These are phyloP conservation scores for Phytophthora meadii DNA, from an alignment of 352 stramenopile genomes.

Conservation along the genomic window DNA sequence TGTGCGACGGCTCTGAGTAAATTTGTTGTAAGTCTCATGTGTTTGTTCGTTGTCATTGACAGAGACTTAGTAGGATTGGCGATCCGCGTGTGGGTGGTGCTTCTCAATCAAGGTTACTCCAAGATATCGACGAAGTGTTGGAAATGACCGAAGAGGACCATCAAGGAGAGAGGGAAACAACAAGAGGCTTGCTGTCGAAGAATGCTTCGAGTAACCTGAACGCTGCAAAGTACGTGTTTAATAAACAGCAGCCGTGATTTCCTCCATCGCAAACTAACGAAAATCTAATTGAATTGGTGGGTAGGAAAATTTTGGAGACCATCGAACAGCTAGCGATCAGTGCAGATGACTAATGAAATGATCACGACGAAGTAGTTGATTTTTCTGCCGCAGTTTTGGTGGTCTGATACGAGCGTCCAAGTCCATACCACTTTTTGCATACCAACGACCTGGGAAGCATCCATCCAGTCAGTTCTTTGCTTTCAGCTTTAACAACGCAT, in stretches of 20 bases:
- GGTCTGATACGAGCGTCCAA: constrained; percentile 34
- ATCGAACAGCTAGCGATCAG: constrained; percentile 48
- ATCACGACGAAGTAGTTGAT: constrained; percentile 19
- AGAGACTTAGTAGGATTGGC: constrained; percentile 29
- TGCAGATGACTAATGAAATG: constrained; percentile 11
- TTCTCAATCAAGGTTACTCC: constrained; percentile 14
- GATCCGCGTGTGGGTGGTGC: constrained; percentile 3
- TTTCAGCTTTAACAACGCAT: not conserved
- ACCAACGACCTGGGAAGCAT: constrained; percentile 44
- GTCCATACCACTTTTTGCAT: constrained; percentile 51
- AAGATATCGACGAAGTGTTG: constrained; percentile 32
- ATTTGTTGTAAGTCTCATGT: too few species aligned
- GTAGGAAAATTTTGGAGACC: constrained; percentile 44
- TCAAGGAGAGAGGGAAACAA: not conserved
- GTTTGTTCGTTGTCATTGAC: not conserved
- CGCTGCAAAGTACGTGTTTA: constrained; percentile 45
- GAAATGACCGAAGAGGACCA: constrained; percentile 4
- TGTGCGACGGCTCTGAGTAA: not conserved
- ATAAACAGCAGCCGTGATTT: constrained; percentile 6
- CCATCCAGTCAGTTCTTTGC: not conserved
- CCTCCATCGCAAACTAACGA: constrained; percentile 17
- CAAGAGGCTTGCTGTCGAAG: constrained; percentile 31
- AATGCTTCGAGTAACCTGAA: constrained; percentile 54
- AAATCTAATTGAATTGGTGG: constrained; percentile 34
- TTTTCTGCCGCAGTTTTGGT: constrained; percentile 25